Evolutionary conservation across 352 stramenopile genomes (phyloP).

Genomic region (Pythium folliculosum): DNA sequence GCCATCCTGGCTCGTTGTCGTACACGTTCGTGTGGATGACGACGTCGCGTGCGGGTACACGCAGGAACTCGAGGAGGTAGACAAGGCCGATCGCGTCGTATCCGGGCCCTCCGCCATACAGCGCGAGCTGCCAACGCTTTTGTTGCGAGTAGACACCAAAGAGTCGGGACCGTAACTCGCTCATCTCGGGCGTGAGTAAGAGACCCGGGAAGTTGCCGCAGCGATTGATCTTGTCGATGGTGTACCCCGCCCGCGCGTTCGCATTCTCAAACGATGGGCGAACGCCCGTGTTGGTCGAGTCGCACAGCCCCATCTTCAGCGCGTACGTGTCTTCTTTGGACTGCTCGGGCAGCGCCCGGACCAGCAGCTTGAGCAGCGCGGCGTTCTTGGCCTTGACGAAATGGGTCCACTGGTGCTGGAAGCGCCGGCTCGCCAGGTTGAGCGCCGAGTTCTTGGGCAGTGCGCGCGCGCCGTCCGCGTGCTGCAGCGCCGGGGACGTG

Average conservation of each 20-base stretch:
- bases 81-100: constrained; percentile 59
- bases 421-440: constrained; percentile 53
- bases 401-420: constrained; percentile 56
- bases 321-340: constrained; percentile 45
- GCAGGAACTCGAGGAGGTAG: constrained; percentile 58
- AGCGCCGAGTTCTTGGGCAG: constrained; percentile 47
- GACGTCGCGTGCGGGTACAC: constrained; percentile 41
- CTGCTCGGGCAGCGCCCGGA: constrained; percentile 35
- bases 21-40: constrained; percentile 60
- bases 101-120: constrained; percentile 65
- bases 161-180: constrained; percentile 48
- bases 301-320: constrained; percentile 57
- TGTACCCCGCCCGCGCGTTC: constrained; percentile 63
- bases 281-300: constrained; percentile 66
- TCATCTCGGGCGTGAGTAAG: constrained; percentile 53
- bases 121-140: constrained; percentile 41
- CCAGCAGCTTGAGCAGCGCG: constrained; percentile 40
- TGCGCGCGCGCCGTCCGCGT: constrained; percentile 28
- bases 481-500: constrained; percentile 54
- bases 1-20: constrained; percentile 72
- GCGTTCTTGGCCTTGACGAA: constrained; percentile 46
- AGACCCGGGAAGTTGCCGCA: constrained; percentile 67
- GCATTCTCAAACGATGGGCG: constrained; percentile 65
- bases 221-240: constrained; percentile 67
- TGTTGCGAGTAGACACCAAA: constrained; percentile 31